Percentiles rank a stretch among this genome's conserved stretches.
Conservation (phyloP, 192 early-diverging fungal species). For the Coemansia sp. region DNA sequence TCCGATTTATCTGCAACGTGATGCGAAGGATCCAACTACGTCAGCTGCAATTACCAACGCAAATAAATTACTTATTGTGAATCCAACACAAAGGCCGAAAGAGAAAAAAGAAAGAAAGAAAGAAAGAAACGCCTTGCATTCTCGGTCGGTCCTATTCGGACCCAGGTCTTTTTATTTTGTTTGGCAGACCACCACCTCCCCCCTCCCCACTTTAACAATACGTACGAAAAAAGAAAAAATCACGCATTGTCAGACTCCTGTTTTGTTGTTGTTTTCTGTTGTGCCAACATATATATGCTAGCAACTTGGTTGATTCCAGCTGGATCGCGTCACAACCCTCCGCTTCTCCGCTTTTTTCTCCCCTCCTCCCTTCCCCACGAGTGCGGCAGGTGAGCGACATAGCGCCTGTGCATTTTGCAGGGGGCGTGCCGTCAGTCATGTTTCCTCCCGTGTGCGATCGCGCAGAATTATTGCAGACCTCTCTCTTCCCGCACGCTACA, state of each 20-base stretch:
- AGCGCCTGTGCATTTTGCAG: not conserved
- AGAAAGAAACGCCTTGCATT: not conserved
- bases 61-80: not conserved
- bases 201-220: not conserved
- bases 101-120: not conserved
- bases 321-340: not conserved
- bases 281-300: not conserved
- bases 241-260: not conserved
- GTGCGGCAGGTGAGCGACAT: not conserved
- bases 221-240: not conserved
- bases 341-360: too few species aligned
- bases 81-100: not conserved
- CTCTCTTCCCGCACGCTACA: not conserved
- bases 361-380: not conserved
- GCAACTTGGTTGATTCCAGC: too few species aligned
- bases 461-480: slow-evolving; percentile 8
- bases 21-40: not conserved
- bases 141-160: not conserved
- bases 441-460: not conserved
- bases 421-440: not conserved
- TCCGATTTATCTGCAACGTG: not conserved
- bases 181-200: not conserved
- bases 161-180: not conserved
- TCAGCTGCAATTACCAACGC: not conserved
- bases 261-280: slow-evolving; percentile 4